phyloP scores from a whole-genome alignment of 2,329 filamentous ascomycete genomes.

The Stachybotrys chlorohalonatus region DNA sequence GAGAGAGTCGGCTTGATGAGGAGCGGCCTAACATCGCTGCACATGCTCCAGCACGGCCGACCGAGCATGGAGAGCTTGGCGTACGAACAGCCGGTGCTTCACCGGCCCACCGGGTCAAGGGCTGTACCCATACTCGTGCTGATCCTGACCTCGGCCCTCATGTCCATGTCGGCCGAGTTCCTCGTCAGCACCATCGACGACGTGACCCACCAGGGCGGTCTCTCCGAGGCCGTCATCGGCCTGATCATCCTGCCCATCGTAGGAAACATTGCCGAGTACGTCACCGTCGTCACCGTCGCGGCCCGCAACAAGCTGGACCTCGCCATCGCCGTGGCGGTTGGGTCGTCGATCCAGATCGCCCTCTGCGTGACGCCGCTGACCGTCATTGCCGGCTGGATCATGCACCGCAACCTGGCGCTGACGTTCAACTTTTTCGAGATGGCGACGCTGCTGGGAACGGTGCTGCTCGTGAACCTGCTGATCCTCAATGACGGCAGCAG shows the following conservation, averaged over 20 bases:
- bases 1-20: conserved; percentile 5
- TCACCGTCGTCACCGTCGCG: conserved; percentile 52
- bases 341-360: conserved; percentile 52
- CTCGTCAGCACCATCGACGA: conserved; percentile 50
- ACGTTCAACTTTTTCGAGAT: conserved; percentile 72
- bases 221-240: conserved; percentile 51
- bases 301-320: conserved; percentile 53
- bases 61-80: conserved; percentile 1
- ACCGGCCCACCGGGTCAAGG: conserved; percentile 8
- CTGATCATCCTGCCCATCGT: conserved; percentile 54
- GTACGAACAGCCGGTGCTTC: neutral
- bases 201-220: conserved; percentile 35
- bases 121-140: conserved; percentile 40
- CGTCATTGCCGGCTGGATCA: conserved; percentile 49
- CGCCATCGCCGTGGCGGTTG: conserved; percentile 51
- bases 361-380: conserved; percentile 52
- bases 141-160: conserved; percentile 42
- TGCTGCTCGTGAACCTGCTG: conserved; percentile 67
- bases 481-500: conserved; percentile 64
- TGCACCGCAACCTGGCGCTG: conserved; percentile 49
- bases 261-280: conserved; percentile 54
- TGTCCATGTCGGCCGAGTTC: conserved; percentile 53
- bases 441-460: conserved; percentile 60
- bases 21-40: conserved; percentile 9
- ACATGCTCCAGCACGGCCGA: conserved; percentile 7